phyloP scores from a whole-genome alignment of 2,329 filamentous ascomycete species.

The Fusarium anthophilum region DNA sequence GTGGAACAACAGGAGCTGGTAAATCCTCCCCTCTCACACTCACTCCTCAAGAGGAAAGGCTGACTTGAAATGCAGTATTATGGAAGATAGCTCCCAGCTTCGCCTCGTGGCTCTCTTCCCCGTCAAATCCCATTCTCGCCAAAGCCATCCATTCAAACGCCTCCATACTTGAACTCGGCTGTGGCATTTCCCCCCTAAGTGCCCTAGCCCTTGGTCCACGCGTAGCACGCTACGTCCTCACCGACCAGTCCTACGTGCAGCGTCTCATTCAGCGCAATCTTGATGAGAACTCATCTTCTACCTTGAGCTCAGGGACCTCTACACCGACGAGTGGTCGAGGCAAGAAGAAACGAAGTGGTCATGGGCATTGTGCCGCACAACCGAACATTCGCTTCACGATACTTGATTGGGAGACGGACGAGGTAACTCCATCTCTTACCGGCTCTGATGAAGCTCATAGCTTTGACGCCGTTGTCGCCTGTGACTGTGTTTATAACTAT shows the following conservation, averaged over 20 bases:
- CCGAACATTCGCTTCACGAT: slow-evolving; percentile 64
- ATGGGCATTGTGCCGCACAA: slow-evolving; percentile 3
- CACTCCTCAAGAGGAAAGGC: slow-evolving; percentile 1
- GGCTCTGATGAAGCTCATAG: slow-evolving; percentile 49
- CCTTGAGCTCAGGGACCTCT: slow-evolving; percentile 18
- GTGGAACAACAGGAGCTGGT: slow-evolving; percentile 65
- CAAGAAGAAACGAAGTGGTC: slow-evolving; percentile 30
- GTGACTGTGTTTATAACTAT: slow-evolving; percentile 97
- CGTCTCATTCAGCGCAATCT: slow-evolving; percentile 82
- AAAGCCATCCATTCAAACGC: slow-evolving; percentile 60
- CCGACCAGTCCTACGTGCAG: slow-evolving; percentile 88
- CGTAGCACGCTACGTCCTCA: slow-evolving; percentile 76
- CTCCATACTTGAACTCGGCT: slow-evolving; percentile 82
- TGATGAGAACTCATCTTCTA: slow-evolving; percentile 60
- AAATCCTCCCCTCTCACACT: slow-evolving; percentile 20
- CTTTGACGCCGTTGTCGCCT: slow-evolving; percentile 82
- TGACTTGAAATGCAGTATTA: slow-evolving; percentile 65
- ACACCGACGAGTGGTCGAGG: slow-evolving; percentile 12
- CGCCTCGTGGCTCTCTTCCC: slow-evolving; percentile 78
- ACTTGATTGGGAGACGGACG: slow-evolving; percentile 85
- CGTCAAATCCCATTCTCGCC: slow-evolving; percentile 69
- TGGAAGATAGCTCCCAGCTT: slow-evolving; percentile 92
- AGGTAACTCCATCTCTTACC: slow-evolving; percentile 57
- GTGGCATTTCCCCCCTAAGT: slow-evolving; percentile 84
- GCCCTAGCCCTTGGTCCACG: slow-evolving; percentile 72